phyloP scores from a whole-genome alignment of 768 basidiomycete species.

The Lentinula boryana region DNA sequence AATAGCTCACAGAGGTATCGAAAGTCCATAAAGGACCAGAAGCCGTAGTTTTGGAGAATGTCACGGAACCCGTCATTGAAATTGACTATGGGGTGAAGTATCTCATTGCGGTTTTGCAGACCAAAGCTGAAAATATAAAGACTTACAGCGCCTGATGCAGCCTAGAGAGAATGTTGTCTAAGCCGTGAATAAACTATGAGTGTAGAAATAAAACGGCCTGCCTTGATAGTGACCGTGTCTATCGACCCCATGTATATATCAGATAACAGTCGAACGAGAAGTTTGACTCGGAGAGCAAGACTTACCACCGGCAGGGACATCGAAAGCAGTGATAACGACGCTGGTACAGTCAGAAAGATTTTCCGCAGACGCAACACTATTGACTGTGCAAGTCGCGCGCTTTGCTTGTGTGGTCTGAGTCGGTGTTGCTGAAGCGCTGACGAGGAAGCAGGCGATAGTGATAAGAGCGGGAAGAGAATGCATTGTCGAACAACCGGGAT shows the following conservation, averaged over 20 bases:
- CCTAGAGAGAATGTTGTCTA: not conserved
- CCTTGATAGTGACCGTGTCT: not conserved
- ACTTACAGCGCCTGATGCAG: slow-evolving; percentile 2
- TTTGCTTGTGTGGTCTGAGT: slow-evolving; percentile 4
- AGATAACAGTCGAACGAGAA: not conserved
- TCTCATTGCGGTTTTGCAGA: too few relatives aligned
- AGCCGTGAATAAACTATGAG: too few relatives aligned
- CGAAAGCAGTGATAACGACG: slow-evolving; percentile 16
- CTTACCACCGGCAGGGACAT: slow-evolving; percentile 8
- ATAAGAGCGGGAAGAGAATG: not conserved
- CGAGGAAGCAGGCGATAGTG: not conserved
- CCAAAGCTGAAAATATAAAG: not conserved
- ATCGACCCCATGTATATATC: not conserved
- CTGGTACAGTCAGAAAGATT: slow-evolving; percentile 11
- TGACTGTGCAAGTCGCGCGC: slow-evolving; percentile 17
- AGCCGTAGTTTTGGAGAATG: not conserved
- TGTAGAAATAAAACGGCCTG: not conserved
- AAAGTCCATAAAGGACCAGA: slow-evolving; percentile 2
- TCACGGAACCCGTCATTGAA: not conserved
- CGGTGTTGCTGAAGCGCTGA: not conserved
- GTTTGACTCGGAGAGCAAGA: not conserved
- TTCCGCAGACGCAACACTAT: slow-evolving; percentile 13
- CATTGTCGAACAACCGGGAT: not conserved
- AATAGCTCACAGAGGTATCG: not conserved
- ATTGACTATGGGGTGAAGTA: not conserved